phyloP scores from a whole-genome alignment of 2,329 filamentous ascomycete species.

The Tolypocladium sp. region DNA sequence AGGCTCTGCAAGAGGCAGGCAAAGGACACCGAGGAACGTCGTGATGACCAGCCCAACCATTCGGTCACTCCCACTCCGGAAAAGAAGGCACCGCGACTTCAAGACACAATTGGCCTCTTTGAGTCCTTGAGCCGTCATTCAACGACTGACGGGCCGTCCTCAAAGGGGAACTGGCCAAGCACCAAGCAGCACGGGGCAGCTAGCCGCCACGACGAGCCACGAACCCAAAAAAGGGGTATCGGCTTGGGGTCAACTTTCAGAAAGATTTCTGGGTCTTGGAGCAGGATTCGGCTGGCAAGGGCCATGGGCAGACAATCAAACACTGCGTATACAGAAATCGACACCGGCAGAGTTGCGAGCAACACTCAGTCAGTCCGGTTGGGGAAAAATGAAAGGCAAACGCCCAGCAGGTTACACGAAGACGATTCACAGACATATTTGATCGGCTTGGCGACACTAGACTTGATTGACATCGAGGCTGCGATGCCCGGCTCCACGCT shows the following conservation, averaged over 20 bases:
- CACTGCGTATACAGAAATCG: background rate
- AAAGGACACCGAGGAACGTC: background rate
- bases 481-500: background rate
- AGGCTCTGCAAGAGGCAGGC: background rate
- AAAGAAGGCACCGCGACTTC: slow-evolving; percentile 1
- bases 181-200: background rate
- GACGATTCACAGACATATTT: background rate
- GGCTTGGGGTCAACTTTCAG: slow-evolving; percentile 10
- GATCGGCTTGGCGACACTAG: background rate
- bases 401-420: background rate
- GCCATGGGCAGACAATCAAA: background rate
- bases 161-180: background rate
- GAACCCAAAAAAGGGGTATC: slow-evolving; percentile 4
- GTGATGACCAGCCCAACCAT: background rate
- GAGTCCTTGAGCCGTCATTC: slow-evolving; percentile 13
- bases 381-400: background rate
- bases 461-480: background rate
- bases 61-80: background rate
- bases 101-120: slow-evolving; percentile 20
- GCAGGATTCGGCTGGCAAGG: slow-evolving; percentile 3
- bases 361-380: background rate
- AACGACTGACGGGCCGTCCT: background rate
- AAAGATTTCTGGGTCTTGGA: slow-evolving; percentile 10
- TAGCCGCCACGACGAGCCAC: background rate
- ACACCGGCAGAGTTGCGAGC: background rate